These are phyloP conservation scores for Glycyrrhiza uralensis DNA, from an alignment of 306 rosid genomes.

Conservation along the genomic window DNA sequence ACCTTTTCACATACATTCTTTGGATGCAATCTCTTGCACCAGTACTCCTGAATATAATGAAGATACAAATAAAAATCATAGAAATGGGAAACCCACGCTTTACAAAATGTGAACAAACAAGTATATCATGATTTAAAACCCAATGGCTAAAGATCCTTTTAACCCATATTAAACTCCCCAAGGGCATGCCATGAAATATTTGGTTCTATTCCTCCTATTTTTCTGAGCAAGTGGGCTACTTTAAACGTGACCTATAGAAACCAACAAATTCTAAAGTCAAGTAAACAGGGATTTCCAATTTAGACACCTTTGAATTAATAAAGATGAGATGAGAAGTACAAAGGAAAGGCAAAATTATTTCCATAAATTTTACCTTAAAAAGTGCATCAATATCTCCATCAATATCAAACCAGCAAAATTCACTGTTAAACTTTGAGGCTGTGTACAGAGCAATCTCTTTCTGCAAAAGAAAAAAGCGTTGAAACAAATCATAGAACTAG, in stretches of 20 bases:
- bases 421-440: slow-evolving; percentile 64
- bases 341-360: not conserved
- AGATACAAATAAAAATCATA: not conserved
- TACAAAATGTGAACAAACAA: not conserved
- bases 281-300: not conserved
- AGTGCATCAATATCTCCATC: slow-evolving; percentile 84
- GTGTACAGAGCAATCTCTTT: slow-evolving; percentile 90
- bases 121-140: not conserved
- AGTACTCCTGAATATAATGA: slow-evolving; percentile 61
- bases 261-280: slow-evolving; percentile 2
- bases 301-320: not conserved
- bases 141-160: not conserved
- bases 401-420: slow-evolving; percentile 73
- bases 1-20: slow-evolving; percentile 91
- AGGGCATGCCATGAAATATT: not conserved
- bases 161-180: not conserved
- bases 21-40: slow-evolving; percentile 92
- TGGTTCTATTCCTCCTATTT: not conserved
- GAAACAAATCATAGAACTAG: slow-evolving; percentile 6
- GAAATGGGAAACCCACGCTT: not conserved
- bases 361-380: slow-evolving; percentile 62
- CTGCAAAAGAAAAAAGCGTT: slow-evolving; percentile 44
- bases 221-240: not conserved
- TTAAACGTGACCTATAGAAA: not conserved
- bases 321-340: not conserved